phyloP scores from a whole-genome alignment of 345 rosid species.

The Hypericum androsaemum region DNA sequence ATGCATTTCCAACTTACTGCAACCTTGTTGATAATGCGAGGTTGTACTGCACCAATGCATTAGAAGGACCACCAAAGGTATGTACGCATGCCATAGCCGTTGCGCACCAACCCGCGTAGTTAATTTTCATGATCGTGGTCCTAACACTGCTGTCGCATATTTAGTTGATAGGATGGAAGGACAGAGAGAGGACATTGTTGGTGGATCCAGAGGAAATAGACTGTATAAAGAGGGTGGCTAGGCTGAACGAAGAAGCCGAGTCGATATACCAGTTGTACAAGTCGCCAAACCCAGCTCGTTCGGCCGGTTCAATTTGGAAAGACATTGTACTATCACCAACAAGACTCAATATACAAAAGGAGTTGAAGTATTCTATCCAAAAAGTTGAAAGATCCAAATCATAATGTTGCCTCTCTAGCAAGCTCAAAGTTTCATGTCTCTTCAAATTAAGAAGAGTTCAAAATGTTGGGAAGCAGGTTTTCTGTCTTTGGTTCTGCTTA shows the following conservation, averaged over 20 bases:
- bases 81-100: not conserved
- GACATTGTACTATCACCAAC: constrained; percentile 39
- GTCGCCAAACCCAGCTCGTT: constrained; percentile 27
- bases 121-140: not conserved
- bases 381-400: constrained; percentile 28
- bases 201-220: constrained; percentile 52
- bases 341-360: constrained; percentile 31
- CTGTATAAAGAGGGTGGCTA: constrained; percentile 35
- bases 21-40: constrained; percentile 68
- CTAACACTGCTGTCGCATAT: not conserved
- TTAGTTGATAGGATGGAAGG: constrained; percentile 84
- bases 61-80: constrained; percentile 73
- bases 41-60: constrained; percentile 70
- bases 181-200: constrained; percentile 47
- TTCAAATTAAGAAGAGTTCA: too few relatives aligned
- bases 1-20: constrained; percentile 62
- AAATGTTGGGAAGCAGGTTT: too few relatives aligned
- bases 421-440: too few relatives aligned
- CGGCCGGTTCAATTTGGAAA: constrained; percentile 59
- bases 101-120: not conserved
- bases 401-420: too few relatives aligned
- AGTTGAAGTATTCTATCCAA: constrained; percentile 31
- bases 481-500: too few relatives aligned
- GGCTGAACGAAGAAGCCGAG: constrained; percentile 46
- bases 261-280: constrained; percentile 56